Conservation (phyloP, 1,284 basidiomycete species). For the Inonotus hispidus region DNA sequence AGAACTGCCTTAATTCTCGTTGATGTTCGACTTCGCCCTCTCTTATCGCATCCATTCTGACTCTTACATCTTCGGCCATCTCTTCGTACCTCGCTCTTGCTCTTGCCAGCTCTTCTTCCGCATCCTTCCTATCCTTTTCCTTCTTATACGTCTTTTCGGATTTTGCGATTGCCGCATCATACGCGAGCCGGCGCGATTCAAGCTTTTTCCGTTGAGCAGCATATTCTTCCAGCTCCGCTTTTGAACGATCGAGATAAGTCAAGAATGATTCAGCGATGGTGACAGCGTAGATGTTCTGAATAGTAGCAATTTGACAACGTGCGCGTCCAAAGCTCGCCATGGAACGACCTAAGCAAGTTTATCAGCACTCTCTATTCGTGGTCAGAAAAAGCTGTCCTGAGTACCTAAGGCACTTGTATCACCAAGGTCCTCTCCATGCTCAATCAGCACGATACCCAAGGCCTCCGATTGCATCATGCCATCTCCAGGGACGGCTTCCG, state of each 20-base stretch:
- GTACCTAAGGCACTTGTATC: conserved; percentile 64
- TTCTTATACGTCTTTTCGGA: conserved; percentile 60
- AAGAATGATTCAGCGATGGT: conserved; percentile 70
- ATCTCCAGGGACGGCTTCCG: conserved; percentile 48
- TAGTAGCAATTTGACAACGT: conserved; percentile 73
- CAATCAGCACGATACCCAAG: conserved; percentile 80
- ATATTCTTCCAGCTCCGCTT: conserved; percentile 68
- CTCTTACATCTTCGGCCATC: conserved; percentile 70
- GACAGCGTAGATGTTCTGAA: conserved; percentile 74
- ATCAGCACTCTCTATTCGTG: background rate
- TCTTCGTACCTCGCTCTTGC: conserved; percentile 76
- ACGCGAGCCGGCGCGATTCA: conserved; percentile 37
- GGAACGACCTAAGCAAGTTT: conserved; percentile 47
- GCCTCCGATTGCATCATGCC: conserved; percentile 69
- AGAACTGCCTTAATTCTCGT: conserved; percentile 58
- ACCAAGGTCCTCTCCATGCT: conserved; percentile 78
- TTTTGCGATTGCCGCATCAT: conserved; percentile 68
- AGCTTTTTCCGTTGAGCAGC: conserved; percentile 69
- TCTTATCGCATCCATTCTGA: conserved; percentile 71
- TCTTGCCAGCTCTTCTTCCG: conserved; percentile 71
- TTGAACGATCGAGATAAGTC: conserved; percentile 52
- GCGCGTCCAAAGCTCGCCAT: conserved; percentile 72
- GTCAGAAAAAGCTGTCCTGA: conserved; percentile 22
- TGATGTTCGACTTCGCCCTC: conserved; percentile 69
- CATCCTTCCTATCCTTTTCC: conserved; percentile 63